Evolutionary conservation across 306 rosid species (phyloP), one percentile per base, ranked within the genome.

Genomic region (Castanea sativa): DNA sequence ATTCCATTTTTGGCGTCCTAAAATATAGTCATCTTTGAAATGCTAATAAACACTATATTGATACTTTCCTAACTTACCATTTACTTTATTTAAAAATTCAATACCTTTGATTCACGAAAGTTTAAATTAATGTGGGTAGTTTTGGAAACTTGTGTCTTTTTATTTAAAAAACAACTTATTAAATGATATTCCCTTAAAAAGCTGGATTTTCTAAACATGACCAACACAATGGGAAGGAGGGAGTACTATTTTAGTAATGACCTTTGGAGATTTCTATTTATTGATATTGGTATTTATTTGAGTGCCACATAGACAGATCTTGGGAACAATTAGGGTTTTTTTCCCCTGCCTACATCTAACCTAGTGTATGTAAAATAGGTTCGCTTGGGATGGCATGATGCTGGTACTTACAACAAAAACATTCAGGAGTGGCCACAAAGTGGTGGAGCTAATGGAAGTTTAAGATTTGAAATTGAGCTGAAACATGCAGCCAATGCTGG

Each of bases 331-430:
- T 27, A 10, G 25, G 30, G 7, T 1, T 60, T 25, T 60, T 25
- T 4, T 21, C 32, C 25, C 0, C 19, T 27, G 18, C 32, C 19
- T 23, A 71, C 45, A 23, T 38, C 53, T 74, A 33, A 69, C 32
- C 7, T 77, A 20, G 57, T n/a, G 78, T 72, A 53, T 41, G 55
- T 76, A 68, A 65, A 71, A 55, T 82, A 96, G 99, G 87, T 96
- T 80, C 98, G 97, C 73, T 73, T 96, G 84, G 99, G 98, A 71
- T 96, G 99, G 99, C 99, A 96, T 77, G 98, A 96, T 89, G 89
- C 99, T 83, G 97, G 98, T 76, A 93, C 99, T 60, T 96, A 88
- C 73, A 89, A 91, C 85, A 93, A 96, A 90, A 85, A 93, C 80
- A 93, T 93, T 61, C 92, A 91, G 89, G 98, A 96, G 77, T 95